Evolutionary conservation across 257 asterid genomes (phyloP), one percentile per base, ranked within the genome.

Genomic region (Lycium ferocissimum): DNA sequence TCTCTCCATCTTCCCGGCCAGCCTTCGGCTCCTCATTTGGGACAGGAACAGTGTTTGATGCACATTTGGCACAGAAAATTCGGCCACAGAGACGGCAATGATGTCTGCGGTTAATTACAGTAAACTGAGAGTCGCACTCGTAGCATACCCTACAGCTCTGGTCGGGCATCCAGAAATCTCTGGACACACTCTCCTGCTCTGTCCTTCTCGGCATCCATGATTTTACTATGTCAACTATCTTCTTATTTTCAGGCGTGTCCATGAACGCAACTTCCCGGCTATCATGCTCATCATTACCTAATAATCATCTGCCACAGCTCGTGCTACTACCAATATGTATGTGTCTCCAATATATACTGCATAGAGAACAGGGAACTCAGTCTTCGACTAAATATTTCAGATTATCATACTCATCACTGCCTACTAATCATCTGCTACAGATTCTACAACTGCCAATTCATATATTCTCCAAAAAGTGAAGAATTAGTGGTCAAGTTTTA

Each of bases 161-260:
- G 87, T 96, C 99, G 81, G 98, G 99, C 98, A 96, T 96, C 99
- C 99, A 96, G 87, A 96, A 96, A 88, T 95, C 98, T 91, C 97
- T 93, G 40, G 98, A 93, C 89, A 91, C 91, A 83, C 91, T 91
- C 84, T 93, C 91, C 65, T 96, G 97, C 88, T 93, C 97, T 43
- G 92, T 84, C 88, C 92, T 92, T 94, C 96, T 87, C 71, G 93
- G 93, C 83, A 93, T 75, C 99, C 99, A 96, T 51, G 95, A 89
- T 89, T 95, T 95, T 1, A 95, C 91, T 62, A 81, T 58, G 84
- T 88, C 97, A 87, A 88, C 94, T 88, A 94, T 88, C 93, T 92
- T 92, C 75, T 84, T 88, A 70, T 83, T 84, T 80, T 94, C 93
- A 69, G 88, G 86, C 43, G 94, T 88, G 80, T 86, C 97, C 98